Base-by-base conservation (phyloP, 2,329 filamentous ascomycete species). In the Diaporthe humulicola region DNA sequence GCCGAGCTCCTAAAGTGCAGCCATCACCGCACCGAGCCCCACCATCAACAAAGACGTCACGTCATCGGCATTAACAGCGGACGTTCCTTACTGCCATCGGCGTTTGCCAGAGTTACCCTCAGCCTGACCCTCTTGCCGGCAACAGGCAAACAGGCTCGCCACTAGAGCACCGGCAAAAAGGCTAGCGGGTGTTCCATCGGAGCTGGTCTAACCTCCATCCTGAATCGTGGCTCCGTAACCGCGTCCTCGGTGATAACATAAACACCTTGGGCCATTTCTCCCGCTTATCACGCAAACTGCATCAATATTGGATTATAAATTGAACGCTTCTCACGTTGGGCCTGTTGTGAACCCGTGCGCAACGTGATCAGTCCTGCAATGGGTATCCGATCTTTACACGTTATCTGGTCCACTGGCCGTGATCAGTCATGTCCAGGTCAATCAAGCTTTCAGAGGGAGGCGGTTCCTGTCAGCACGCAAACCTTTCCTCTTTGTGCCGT, bases 11-110 rank as follows among this genome's bases (percentile, higher is more conserved):
- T 9, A 25, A 50, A 45, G 30, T 36, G 64, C 42, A 38, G 45
- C 33, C 45, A 69, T 69, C 33, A 52, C 64, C 45, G 64, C 45
- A 54, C 30, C 61, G n/a, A 52, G 8, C 45, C 64, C 64, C 64
- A 38, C 64, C 64, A 69, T 28, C 48, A 52, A 38, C 57, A 28
- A 60, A 50, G 17, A 64, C 33, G 38, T 54, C 57, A 72, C 58
- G 57, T 72, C 70, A 72, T 72, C 70, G 70, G 70, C 57, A 64
- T 54, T 72, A 72, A 42, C 38, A 25, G 57, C 14, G 56, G 42
- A 8, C n/a, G 17, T 9, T 25, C 5, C 28, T 38, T 54, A 33
- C n/a, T 52, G 5, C 14, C n/a, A 56, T 72, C 70, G 70, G 70
- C 70, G 57, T 61, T 72, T 72, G 40, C 57, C 45, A 48, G 25